Evolutionary conservation across 371 early-diverging fungal species (phyloP).

Genomic region (Mortierella sp.): DNA sequence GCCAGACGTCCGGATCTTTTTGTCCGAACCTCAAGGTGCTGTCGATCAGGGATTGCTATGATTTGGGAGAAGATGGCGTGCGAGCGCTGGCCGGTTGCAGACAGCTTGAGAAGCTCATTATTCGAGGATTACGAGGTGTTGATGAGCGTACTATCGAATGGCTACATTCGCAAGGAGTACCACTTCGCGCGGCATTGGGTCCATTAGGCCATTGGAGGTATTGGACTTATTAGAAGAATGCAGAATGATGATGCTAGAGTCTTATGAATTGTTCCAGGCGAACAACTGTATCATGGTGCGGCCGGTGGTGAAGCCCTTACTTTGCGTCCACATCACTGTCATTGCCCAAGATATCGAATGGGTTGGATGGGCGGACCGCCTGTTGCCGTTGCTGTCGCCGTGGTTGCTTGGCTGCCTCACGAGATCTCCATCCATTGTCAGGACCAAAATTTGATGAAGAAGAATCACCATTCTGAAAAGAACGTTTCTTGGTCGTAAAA

Average conservation of each 20-base stretch:
- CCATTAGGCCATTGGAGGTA: constrained; percentile 46
- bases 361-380: constrained; percentile 42
- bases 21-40: constrained; percentile 25
- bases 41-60: constrained; percentile 37
- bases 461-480: constrained; percentile 38
- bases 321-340: constrained; percentile 13
- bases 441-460: constrained; percentile 46
- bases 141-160: constrained; percentile 32
- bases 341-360: constrained; percentile 44
- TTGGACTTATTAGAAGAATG: constrained; percentile 16
- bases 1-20: neutral
- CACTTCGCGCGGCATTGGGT: constrained; percentile 29
- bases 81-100: constrained; percentile 35
- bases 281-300: too few species aligned
- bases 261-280: neutral
- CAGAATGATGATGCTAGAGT: neutral
- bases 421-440: constrained; percentile 51
- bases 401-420: constrained; percentile 46
- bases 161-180: constrained; percentile 48
- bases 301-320: too few species aligned
- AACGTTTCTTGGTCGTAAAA: constrained; percentile 42
- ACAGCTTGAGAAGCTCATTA: constrained; percentile 32
- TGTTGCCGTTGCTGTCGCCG: constrained; percentile 18
- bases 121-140: constrained; percentile 41
- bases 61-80: constrained; percentile 31